Evolutionary conservation across 208 protist species (phyloP), one percentile per base, ranked within the genome.

Genomic region (Trypanosoma mega): DNA sequence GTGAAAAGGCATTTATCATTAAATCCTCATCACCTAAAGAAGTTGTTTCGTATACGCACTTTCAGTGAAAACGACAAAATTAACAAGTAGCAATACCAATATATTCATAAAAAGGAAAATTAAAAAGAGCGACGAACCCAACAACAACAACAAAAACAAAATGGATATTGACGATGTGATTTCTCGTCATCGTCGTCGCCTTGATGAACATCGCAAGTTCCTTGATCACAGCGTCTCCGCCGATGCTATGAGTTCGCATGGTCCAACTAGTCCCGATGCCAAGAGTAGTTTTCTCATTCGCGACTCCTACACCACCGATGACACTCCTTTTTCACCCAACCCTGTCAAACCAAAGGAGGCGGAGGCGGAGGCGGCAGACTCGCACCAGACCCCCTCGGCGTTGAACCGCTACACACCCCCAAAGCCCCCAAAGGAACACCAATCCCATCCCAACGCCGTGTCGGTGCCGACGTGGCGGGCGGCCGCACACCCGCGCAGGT

Each of bases 161-260:
- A 63, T 63, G 47, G 43, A 48, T 12, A 59, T 68, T 31, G 69
- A 75, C 16, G 56, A 61, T 46, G 62, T 75, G 1, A 63, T 75
- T 33, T 31, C 59, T 7, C 60, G 55, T 18, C 69, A 75, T 33
- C 43, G 47, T 6, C 46, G 55, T 4, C 59, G 62, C 18, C 56
- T 75, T 18, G 53, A 75, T 14, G 69, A 75, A 36, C 61, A 75
- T 50, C 60, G 69, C 29, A 57, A 64, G 41, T 75, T 70, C 56
- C 62, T 75, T 4, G 52, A 75, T 14, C 54, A n/a, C 16, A 52
- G 44, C 52, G 34, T 34, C 34, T 33, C 57, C 16, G 41, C 41
- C 7, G 44, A 27, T 9, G 36, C 39, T 21, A 11, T 43, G 1
- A 12, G 8, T 39, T 39, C 34, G 12, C 34, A 39, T 6, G 34